phyloP scores from a whole-genome alignment of 2,329 filamentous ascomycete genomes.

The Macrophomina pseudophaseolina region DNA sequence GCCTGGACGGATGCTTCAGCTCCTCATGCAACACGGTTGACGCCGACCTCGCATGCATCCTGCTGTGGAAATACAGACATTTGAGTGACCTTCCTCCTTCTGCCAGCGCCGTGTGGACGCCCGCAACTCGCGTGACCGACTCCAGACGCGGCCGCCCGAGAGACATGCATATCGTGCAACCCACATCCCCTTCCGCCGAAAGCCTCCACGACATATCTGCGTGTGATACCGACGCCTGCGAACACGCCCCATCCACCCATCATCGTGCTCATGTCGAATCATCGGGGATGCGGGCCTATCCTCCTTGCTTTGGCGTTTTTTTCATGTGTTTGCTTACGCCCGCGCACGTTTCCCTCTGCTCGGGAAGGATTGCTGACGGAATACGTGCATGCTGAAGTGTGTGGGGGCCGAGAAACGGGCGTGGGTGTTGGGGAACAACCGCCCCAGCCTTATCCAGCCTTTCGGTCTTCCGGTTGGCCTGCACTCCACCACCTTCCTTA shows the following conservation, averaged over 20 bases:
- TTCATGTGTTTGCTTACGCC: background rate
- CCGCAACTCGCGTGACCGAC: background rate
- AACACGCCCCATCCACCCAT: background rate
- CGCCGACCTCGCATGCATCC: too few species aligned
- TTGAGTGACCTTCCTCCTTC: background rate
- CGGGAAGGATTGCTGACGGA: background rate
- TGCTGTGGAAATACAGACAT: background rate
- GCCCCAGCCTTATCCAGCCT: too few species aligned
- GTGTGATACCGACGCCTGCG: background rate
- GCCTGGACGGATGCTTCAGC: too few species aligned
- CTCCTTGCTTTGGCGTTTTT: background rate
- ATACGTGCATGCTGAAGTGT: background rate
- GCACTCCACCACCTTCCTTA: too few species aligned
- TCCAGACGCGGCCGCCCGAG: slow-evolving; percentile 2
- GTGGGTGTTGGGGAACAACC: background rate
- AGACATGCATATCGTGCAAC: background rate
- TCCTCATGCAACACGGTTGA: too few species aligned
- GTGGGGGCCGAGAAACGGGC: background rate
- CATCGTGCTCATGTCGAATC: background rate
- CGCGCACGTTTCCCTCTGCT: background rate
- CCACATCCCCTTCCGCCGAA: background rate
- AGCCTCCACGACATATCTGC: background rate
- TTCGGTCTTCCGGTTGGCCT: too few species aligned
- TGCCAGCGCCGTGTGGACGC: background rate
- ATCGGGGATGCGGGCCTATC: background rate